Evolutionary conservation across 2,329 filamentous ascomycete species (phyloP), one percentile per base, ranked within the genome.

Genomic region (Pseudopithomyces chartarum): DNA sequence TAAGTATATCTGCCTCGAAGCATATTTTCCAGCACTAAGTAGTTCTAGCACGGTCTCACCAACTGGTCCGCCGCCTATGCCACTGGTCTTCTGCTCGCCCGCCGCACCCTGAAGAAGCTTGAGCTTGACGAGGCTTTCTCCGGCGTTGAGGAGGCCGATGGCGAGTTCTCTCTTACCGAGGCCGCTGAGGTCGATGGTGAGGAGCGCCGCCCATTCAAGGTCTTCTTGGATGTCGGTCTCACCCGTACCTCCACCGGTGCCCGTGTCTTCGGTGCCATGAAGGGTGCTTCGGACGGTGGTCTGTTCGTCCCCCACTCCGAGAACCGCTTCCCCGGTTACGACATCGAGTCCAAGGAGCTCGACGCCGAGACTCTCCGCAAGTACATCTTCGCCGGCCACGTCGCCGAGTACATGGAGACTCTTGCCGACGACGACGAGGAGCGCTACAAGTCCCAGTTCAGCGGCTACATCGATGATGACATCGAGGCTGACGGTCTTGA

Each of bases 351-450:
- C 81, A 93, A 99, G 90, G 94, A 98, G 87, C 91, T 99, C 75
- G 95, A 99, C 75, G 87, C 92, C 75, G 95, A 99, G 81, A 90
- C 87, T 70, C 91, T 99, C 79, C 92, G 94, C 87, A 96, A 93
- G 86, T 99, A 99, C 90, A 99, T 99, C 87, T 94, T 91, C 82
- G 95, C 87, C 78, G 94, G 95, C 62, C 95, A 99, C 88, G 91
- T 99, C 67, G 93, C 94, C 71, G 95, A 99, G 88, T 99, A 99
- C 89, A 99, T 99, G 95, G 95, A 99, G 90, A 95, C 90, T 58
- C 91, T 99, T 67, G 95, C 95, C 82, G 95, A 99, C 76, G 95
- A 99, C 79, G 95, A 99, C 78, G 95, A 99, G 90, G 95, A 99
- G 88, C 93, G 95, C 79, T 99, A 92, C 91, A 94, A 94, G 87